A percentile compares a stretch with the other conserved stretches of the same genome.
phyloP scores from a whole-genome alignment of 75 land plant species.

The Pinus taeda region DNA sequence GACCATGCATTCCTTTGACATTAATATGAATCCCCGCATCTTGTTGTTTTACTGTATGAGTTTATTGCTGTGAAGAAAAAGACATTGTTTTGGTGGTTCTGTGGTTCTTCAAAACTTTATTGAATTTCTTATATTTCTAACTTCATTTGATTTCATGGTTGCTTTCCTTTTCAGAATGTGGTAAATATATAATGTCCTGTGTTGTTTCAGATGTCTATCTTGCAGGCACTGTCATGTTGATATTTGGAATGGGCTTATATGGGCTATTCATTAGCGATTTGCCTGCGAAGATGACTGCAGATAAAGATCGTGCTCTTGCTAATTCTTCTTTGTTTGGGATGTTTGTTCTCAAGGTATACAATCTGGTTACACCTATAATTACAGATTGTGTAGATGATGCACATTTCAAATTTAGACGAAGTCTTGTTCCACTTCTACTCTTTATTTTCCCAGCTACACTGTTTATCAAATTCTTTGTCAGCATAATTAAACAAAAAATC shows the following conservation, averaged over 20 bases:
- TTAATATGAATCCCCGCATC: not conserved
- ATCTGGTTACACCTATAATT: constrained; percentile 1
- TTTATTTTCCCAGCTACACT: too few relatives aligned
- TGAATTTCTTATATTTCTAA: not conserved
- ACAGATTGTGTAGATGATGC: not conserved
- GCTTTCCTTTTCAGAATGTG: not conserved
- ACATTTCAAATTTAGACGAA: not conserved
- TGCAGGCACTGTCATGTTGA: constrained; percentile 97
- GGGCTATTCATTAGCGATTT: constrained; percentile 84
- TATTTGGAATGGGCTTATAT: constrained; percentile 97
- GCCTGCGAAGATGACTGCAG: constrained; percentile 48
- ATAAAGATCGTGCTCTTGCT: constrained; percentile 54
- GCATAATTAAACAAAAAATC: too few relatives aligned
- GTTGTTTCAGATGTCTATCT: constrained; percentile 89
- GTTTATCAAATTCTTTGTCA: too few relatives aligned
- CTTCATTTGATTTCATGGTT: not conserved
- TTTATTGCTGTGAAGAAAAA: not conserved
- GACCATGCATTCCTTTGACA: not conserved
- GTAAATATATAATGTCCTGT: constrained; percentile 1
- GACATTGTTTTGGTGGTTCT: not conserved
- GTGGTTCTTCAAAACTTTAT: not conserved
- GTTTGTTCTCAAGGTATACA: constrained; percentile 77
- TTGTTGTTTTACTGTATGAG: not conserved
- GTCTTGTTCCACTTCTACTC: too few relatives aligned
- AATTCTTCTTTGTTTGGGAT: constrained; percentile 91